Conservation (phyloP, 306 rosid genomes). For the Vicia faba region DNA sequence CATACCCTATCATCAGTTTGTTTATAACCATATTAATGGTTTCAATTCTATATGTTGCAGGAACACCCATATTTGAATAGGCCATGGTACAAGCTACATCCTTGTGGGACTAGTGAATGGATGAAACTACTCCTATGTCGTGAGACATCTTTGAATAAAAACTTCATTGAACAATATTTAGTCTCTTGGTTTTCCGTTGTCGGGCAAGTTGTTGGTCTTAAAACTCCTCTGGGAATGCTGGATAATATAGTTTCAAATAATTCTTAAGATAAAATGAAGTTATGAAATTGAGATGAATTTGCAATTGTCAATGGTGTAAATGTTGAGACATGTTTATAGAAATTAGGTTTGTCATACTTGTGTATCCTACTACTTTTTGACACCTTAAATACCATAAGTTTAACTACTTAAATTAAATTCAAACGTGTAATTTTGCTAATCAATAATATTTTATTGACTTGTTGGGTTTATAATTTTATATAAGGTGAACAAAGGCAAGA, state of each 20-base stretch:
- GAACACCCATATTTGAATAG: slow-evolving; percentile 87
- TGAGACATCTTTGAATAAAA: slow-evolving; percentile 42
- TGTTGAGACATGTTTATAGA: background rate
- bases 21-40: slow-evolving; percentile 2
- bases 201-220: slow-evolving; percentile 81
- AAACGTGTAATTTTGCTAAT: too few relatives aligned
- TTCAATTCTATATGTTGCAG: slow-evolving; percentile 43
- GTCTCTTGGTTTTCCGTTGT: slow-evolving; percentile 82
- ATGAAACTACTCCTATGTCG: slow-evolving; percentile 68
- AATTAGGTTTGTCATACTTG: too few relatives aligned
- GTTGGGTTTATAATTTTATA: too few relatives aligned
- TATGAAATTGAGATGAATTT: background rate
- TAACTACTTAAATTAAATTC: background rate
- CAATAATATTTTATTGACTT: too few relatives aligned
- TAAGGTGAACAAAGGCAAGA: too few relatives aligned
- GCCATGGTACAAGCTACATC: slow-evolving; percentile 92
- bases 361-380: background rate
- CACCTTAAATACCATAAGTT: background rate
- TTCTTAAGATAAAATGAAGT: slow-evolving; percentile 28
- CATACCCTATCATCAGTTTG: background rate
- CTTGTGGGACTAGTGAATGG: slow-evolving; percentile 91
- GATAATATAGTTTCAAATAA: slow-evolving; percentile 20
- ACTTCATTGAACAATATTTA: slow-evolving; percentile 53
- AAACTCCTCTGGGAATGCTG: slow-evolving; percentile 58
- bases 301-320: background rate